Base-by-base conservation (phyloP, 2,329 filamentous ascomycete species). In the Scedosporium boydii region DNA sequence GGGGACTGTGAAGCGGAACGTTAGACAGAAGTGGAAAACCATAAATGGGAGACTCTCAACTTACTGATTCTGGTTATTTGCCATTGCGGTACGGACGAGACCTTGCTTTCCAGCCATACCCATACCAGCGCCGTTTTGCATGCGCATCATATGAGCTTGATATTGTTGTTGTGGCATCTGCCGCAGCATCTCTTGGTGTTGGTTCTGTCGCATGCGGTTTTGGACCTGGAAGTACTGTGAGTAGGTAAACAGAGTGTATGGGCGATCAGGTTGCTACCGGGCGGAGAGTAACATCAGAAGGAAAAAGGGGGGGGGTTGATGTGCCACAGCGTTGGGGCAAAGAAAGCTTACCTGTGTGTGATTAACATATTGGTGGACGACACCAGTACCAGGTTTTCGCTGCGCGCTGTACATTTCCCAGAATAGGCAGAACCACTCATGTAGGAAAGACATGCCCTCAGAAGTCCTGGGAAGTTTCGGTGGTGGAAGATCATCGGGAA, bases 351-450 rank as follows among this genome's bases (percentile, higher is more conserved):
- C 93, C 83, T 96, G 90, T 66, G 88, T 92, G 71, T 96, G 90
- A 64, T 82, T 78, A 63, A 96, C 85, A 74, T 96, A 96, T 77
- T 90, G 86, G 66, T 83, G 82, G 57, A 91, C 87, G 64, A 83
- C 82, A 27, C 78, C 75, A 71, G 81, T 87, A 62, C 82, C 82
- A 62, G 83, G 84, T 73, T 86, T 87, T 70, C 91, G 89, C 72
- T 93, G 90, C 62, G 91, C 91, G 71, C 87, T 87, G 75, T 90
- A 96, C 68, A 98, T 91, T 70, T 99, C 95, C 92, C 92, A 98
- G 75, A 99, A 99, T 60, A 97, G 83, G 71, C 88, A 91, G 79
- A 96, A 99, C 95, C 95, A 99, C 70, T 98, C 95, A 68, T 91
- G 89, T n/a, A 99, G 80, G 70, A 99, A 98, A 27, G 90, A 91